Conservation (phyloP, 2,329 filamentous ascomycete genomes). For the Verticillium nonalfalfae region DNA sequence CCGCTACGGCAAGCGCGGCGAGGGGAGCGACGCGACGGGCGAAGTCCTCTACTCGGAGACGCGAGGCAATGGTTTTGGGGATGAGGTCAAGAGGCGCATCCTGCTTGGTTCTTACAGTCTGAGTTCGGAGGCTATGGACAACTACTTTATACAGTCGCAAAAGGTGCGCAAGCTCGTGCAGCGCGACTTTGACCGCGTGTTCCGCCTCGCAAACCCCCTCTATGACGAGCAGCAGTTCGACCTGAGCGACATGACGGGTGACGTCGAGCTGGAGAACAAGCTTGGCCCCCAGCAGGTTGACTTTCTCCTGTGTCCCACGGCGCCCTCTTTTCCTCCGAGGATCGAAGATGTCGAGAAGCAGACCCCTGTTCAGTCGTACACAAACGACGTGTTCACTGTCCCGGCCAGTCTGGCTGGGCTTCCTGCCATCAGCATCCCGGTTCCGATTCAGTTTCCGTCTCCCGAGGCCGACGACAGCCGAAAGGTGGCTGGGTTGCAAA, state of each 20-base stretch:
- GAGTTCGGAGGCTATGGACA: constrained; percentile 85
- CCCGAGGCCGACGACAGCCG: constrained; percentile 21
- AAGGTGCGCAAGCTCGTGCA: constrained; percentile 78
- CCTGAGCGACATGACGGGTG: constrained; percentile 53
- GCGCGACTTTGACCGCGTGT: constrained; percentile 77
- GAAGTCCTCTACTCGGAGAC: constrained; percentile 71
- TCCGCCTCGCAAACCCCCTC: constrained; percentile 64
- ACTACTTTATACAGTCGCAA: constrained; percentile 95
- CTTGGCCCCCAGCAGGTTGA: constrained; percentile 64
- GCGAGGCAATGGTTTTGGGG: constrained; percentile 69
- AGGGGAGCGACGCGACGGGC: constrained; percentile 45
- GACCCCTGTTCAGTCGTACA: constrained; percentile 67
- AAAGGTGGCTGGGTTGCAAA: constrained; percentile 54
- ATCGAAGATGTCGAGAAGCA: constrained; percentile 51
- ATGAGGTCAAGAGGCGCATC: constrained; percentile 81
- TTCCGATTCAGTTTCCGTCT: constrained; percentile 56
- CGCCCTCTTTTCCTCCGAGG: constrained; percentile 67
- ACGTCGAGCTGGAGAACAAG: constrained; percentile 46
- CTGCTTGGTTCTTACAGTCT: constrained; percentile 85
- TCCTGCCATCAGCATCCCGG: constrained; percentile 78
- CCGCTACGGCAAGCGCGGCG: constrained; percentile 68
- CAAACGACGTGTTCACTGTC: constrained; percentile 94
- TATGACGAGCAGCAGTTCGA: constrained; percentile 46
- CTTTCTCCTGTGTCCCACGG: constrained; percentile 80
- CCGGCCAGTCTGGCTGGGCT: constrained; percentile 88